Evolutionary conservation across 176 grass and related monocot species (phyloP), one percentile per base, ranked within the genome.

Genomic region (Calamus simplicifolius): DNA sequence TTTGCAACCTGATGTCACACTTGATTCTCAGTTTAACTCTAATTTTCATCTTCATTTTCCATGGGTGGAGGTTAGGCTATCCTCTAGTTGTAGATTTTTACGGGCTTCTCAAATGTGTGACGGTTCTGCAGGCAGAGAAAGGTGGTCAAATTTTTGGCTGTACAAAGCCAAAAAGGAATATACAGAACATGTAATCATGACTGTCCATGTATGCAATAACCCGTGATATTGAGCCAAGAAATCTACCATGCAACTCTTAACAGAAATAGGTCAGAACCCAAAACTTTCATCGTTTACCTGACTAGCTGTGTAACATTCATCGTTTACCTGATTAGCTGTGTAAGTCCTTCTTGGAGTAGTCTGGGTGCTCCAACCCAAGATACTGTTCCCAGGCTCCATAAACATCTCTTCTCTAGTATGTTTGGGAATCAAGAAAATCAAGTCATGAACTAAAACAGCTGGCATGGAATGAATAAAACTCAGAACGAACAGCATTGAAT

Each of bases 61-160:
- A 8, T 5, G 23, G 18, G 12, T 21, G 54, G 18, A 56, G 13
- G 54, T 23, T 12, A 29, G 10, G 26, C 58, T 38, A 26, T 58
- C 29, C 59, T 62, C 70, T 62, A 85, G 72, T 90, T 90, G 72
- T 73, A 85, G 63, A 90, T 90, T 73, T 79, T 90, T 55, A 90
- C 82, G n/a, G 82, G 64, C 60, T 79, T 90, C 76, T 90, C 87
- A 59, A 85, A 76, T 35, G 82, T 73, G 68, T 85, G 82, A 25
- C 87, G 87, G 27, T 82, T 85, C 87, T 90, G 82, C 52, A 80
- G 35, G 35, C 10, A 43, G 8, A 12, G 5, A 43, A 13, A 43
- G 12, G 35, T 43, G 2, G 12, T 13, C 35, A 43, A 7, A 43
- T 12, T 43, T 56, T 16, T 4, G 2, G 35, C 23, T 6, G 19